Conservation (phyloP, 2,329 filamentous ascomycete species). For the Colletotrichum kahawae region DNA sequence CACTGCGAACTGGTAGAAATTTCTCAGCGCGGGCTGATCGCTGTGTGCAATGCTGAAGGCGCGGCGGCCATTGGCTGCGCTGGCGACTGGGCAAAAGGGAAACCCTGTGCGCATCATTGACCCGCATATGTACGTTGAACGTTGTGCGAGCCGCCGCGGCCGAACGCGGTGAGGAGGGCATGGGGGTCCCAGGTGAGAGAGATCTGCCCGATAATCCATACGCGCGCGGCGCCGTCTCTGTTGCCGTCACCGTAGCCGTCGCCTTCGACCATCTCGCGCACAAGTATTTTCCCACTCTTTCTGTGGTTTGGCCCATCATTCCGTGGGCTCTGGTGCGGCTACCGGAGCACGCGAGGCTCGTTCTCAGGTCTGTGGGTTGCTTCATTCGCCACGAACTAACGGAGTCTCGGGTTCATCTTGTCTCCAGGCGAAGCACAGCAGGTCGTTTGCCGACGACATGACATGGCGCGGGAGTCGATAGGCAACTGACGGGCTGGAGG, state of each 20-base stretch:
- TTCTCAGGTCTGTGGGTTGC: not conserved
- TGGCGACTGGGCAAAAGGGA: not conserved
- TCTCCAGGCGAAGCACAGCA: not conserved
- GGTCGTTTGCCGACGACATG: not conserved
- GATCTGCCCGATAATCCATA: not conserved
- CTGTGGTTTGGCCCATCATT: not conserved
- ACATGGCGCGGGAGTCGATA: not conserved
- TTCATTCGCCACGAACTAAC: constrained; percentile 2
- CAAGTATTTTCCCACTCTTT: not conserved
- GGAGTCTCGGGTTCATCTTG: not conserved
- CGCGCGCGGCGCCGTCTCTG: not conserved
- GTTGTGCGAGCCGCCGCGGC: constrained; percentile 13
- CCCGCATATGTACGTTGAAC: constrained; percentile 18
- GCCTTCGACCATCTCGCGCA: not conserved
- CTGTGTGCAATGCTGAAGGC: not conserved
- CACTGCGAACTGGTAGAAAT: not conserved
- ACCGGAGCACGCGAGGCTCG: not conserved
- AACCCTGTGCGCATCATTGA: constrained; percentile 22
- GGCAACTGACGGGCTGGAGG: not conserved
- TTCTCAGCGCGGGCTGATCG: constrained; percentile 2
- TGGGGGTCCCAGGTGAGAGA: not conserved
- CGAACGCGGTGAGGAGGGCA: constrained; percentile 5
- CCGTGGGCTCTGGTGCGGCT: not conserved
- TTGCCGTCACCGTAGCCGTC: not conserved
- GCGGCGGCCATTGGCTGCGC: not conserved